These are phyloP conservation scores for Ettlia oleoabundans DNA, from an alignment of 139 green algal species.

Conservation along the genomic window DNA sequence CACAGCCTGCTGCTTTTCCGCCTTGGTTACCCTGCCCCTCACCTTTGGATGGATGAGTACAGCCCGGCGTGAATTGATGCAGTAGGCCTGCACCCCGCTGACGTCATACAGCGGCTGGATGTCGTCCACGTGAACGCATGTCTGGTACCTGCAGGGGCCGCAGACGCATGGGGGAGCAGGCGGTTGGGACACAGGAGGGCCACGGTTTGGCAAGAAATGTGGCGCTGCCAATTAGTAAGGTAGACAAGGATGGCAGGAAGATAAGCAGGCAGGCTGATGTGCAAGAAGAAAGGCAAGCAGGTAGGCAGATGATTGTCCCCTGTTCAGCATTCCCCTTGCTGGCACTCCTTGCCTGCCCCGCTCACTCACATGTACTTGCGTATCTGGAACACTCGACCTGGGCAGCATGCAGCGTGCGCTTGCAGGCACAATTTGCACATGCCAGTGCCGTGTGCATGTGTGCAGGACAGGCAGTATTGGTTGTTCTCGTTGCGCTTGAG, in stretches of 20 bases:
- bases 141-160: conserved; percentile 31
- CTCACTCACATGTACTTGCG: conserved; percentile 47
- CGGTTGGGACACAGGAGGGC: no score
- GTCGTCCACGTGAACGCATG: conserved; percentile 46
- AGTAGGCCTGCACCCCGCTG: conserved; percentile 51
- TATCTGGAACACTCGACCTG: conserved; percentile 40
- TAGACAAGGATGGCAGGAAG: neutral
- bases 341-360: no score
- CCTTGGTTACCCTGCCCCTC: neutral
- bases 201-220: no score
- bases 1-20: no score
- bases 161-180: neutral
- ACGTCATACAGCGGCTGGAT: conserved; percentile 39
- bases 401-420: conserved; percentile 21
- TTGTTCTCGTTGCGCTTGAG: conserved; percentile 38
- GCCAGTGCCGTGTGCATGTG: neutral
- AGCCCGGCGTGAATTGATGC: conserved; percentile 46
- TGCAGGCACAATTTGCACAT: conserved; percentile 49
- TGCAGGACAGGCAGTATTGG: conserved; percentile 43
- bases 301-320: neutral
- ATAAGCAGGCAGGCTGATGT: neutral
- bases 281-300: neutral
- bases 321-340: neutral
- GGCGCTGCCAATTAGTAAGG: no score
- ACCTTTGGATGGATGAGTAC: conserved; percentile 39